These are phyloP conservation scores for Fusarium compactum DNA, from an alignment of 2,329 filamentous ascomycete genomes.

Conservation along the genomic window DNA sequence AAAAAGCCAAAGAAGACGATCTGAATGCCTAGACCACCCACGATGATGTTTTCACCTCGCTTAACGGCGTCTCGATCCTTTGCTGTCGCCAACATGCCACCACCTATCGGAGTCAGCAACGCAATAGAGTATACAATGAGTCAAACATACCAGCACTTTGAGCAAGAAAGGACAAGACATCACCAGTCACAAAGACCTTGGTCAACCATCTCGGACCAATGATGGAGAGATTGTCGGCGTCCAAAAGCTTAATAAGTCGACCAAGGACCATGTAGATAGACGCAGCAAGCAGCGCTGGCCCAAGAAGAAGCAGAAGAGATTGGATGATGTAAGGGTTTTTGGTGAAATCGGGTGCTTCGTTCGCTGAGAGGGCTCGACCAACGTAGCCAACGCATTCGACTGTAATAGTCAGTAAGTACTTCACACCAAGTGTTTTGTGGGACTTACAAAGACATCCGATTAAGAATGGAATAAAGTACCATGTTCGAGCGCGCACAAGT, in stretches of 20 bases:
- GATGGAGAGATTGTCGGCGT: slow-evolving; percentile 56
- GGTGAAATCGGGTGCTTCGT: slow-evolving; percentile 54
- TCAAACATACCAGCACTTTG: slow-evolving; percentile 46
- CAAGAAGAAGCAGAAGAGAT: slow-evolving; percentile 53
- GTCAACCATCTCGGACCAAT: slow-evolving; percentile 61
- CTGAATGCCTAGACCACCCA: slow-evolving; percentile 66
- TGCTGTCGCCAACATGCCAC: slow-evolving; percentile 44
- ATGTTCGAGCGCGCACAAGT: slow-evolving; percentile 57
- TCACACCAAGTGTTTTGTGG: too few species aligned
- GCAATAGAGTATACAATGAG: background rate
- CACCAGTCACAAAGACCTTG: slow-evolving; percentile 63
- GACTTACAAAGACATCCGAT: slow-evolving; percentile 64
- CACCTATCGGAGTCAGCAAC: slow-evolving; percentile 29
- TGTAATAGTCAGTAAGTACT: slow-evolving; percentile 4
- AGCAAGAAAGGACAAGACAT: slow-evolving; percentile 60
- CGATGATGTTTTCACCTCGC: slow-evolving; percentile 61
- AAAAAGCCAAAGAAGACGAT: slow-evolving; percentile 68
- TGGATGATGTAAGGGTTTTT: slow-evolving; percentile 57
- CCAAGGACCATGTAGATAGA: slow-evolving; percentile 63
- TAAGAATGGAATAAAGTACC: slow-evolving; percentile 66
- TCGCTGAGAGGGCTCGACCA: slow-evolving; percentile 60
- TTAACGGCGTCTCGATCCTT: slow-evolving; percentile 46
- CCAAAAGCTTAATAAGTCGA: slow-evolving; percentile 54
- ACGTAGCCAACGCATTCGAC: slow-evolving; percentile 56
- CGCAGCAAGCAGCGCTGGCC: slow-evolving; percentile 59